phyloP scores from a whole-genome alignment of 2,329 filamentous ascomycete genomes.

The Graphiopsis chlorocephala region DNA sequence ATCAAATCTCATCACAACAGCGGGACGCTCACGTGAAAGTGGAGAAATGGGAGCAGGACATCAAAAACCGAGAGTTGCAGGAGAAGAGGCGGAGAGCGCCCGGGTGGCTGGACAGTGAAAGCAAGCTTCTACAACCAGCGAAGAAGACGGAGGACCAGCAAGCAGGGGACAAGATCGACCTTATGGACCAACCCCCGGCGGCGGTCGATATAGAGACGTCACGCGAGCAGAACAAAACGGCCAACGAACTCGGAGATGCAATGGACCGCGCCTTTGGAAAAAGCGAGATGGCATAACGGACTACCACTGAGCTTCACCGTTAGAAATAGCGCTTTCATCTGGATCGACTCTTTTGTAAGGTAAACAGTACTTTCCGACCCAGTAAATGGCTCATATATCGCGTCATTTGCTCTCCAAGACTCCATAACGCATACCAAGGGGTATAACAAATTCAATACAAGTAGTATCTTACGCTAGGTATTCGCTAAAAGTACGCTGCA shows the following conservation, averaged over 20 bases:
- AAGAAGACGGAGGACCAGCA: conserved; percentile 32
- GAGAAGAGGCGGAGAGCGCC: conserved; percentile 78
- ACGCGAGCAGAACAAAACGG: conserved; percentile 23
- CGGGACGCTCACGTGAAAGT: conserved; percentile 67
- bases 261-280: conserved; percentile 38
- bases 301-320: not conserved
- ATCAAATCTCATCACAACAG: conserved; percentile 69
- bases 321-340: not conserved
- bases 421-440: not conserved
- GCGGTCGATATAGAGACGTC: conserved; percentile 12
- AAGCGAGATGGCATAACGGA: conserved; percentile 29
- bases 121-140: conserved; percentile 67
- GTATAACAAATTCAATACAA: conserved; percentile 13
- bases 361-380: not conserved
- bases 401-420: not conserved
- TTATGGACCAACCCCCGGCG: conserved; percentile 27
- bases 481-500: conserved; percentile 13
- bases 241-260: conserved; percentile 34
- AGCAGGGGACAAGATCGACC: conserved; percentile 10
- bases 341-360: not conserved
- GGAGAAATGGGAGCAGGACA: conserved; percentile 65
- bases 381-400: not conserved
- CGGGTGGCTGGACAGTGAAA: conserved; percentile 76
- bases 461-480: conserved; percentile 10
- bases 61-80: conserved; percentile 64